A percentile compares a stretch with the other conserved stretches of the same genome.
phyloP scores from a whole-genome alignment of 805 yeast species.

The Allodekkera sacchari region DNA sequence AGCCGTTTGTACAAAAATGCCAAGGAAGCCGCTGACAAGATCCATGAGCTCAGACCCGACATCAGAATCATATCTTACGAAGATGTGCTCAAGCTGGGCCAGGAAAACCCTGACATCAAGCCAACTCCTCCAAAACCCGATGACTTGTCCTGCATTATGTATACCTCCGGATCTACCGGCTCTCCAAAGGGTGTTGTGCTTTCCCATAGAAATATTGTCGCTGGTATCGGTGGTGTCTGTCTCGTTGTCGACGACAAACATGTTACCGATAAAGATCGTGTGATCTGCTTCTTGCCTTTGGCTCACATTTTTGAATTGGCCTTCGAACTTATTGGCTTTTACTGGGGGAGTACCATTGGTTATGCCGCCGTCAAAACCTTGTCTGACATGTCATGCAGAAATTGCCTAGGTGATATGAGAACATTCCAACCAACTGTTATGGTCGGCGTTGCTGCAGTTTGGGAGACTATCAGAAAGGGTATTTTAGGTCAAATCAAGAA shows the following conservation, averaged over 20 bases:
- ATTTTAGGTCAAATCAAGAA: conserved; percentile 65
- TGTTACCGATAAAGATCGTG: conserved; percentile 53
- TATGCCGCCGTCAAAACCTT: conserved; percentile 91
- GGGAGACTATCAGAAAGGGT: conserved; percentile 95
- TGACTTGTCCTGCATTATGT: conserved; percentile 71
- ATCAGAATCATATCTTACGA: conserved; percentile 55
- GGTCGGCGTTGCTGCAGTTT: conserved; percentile 99
- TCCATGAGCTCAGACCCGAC: conserved; percentile 67
- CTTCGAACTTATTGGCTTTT: conserved; percentile 69
- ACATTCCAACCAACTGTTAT: conserved; percentile 85
- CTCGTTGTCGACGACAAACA: conserved; percentile 45
- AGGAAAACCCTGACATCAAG: conserved; percentile 30
- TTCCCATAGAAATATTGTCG: conserved; percentile 58
- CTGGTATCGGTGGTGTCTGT: conserved; percentile 81
- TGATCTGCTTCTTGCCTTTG: conserved; percentile 85
- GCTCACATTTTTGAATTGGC: conserved; percentile 94
- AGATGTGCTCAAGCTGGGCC: conserved; percentile 62
- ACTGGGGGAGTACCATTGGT: conserved; percentile 88
- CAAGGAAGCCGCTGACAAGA: conserved; percentile 45
- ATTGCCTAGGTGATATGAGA: conserved; percentile 82
- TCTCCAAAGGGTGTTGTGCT: conserved; percentile 78
- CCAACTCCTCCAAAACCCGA: conserved; percentile 43
- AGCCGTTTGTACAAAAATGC: conserved; percentile 57
- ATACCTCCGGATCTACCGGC: conserved; percentile 84
- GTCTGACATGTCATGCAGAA: conserved; percentile 70